Evolutionary conservation across 2,329 filamentous ascomycete genomes (phyloP).

Genomic region (Magnaporthiopsis rhizophila): DNA sequence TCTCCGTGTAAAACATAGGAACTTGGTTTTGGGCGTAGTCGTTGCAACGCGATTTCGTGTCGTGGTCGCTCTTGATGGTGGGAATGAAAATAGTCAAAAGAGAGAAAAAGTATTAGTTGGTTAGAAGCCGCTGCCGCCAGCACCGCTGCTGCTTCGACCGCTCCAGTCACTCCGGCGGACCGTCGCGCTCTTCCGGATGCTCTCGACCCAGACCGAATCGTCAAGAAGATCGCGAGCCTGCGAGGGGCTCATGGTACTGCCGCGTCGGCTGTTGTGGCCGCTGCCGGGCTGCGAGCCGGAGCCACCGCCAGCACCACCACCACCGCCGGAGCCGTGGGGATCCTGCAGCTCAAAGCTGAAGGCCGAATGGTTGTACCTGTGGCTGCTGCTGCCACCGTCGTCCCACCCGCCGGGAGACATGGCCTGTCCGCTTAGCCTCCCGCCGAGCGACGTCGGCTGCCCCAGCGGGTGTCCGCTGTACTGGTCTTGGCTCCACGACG

Average conservation of each 20-base stretch:
- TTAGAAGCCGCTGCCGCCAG: constrained; percentile 34
- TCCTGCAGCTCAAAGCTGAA: constrained; percentile 54
- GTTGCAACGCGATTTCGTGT: background rate
- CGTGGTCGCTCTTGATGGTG: background rate
- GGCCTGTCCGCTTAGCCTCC: background rate
- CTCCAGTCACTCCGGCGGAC: constrained; percentile 31
- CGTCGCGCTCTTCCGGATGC: constrained; percentile 81
- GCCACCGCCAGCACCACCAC: constrained; percentile 8
- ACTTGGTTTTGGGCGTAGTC: background rate
- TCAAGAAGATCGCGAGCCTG: constrained; percentile 81
- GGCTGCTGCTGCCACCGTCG: constrained; percentile 10
- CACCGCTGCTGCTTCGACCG: background rate
- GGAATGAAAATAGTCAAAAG: background rate
- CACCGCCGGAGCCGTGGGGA: constrained; percentile 20
- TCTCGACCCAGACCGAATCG: constrained; percentile 88
- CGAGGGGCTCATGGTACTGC: constrained; percentile 63
- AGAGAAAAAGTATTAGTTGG: constrained; percentile 42
- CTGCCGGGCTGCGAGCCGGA: constrained; percentile 15
- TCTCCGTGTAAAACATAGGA: background rate
- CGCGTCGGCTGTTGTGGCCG: constrained; percentile 46
- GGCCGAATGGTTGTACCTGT: constrained; percentile 39
- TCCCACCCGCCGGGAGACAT: constrained; percentile 8
- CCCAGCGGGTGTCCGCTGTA: constrained; percentile 44
- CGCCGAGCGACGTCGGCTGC: constrained; percentile 32
- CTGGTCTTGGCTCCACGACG: constrained; percentile 27